Conservation (phyloP, 2,329 filamentous ascomycete genomes). For the Ophiostoma quercus region DNA sequence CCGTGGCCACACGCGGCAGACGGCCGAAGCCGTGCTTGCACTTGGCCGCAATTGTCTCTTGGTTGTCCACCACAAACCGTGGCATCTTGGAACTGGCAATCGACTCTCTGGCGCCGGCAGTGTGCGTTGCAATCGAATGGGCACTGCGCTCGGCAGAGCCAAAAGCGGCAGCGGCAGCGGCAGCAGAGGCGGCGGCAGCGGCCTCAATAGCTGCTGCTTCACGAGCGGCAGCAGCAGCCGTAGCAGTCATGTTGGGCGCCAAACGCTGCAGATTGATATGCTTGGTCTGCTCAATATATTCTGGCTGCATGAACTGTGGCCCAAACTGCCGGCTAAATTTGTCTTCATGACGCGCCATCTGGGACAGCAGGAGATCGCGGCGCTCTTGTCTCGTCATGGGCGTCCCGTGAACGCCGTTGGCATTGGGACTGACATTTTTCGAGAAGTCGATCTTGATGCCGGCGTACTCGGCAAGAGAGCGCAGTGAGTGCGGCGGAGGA, state of each 20-base stretch:
- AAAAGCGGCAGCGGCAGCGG: not conserved
- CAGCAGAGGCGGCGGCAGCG: not conserved
- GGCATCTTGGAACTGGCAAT: not conserved
- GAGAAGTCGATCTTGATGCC: not conserved
- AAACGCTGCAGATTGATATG: not conserved
- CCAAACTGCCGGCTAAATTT: not conserved
- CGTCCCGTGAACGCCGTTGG: not conserved
- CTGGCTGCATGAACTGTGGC: not conserved
- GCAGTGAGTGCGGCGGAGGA: not conserved
- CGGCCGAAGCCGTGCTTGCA: slow-evolving; percentile 2
- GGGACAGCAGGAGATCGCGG: not conserved
- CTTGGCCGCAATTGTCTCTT: slow-evolving; percentile 10
- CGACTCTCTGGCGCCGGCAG: not conserved
- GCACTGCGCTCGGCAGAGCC: not conserved
- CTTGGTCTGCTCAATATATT: not conserved
- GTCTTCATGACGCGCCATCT: not conserved
- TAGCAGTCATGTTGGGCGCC: not conserved
- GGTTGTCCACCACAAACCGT: slow-evolving; percentile 5
- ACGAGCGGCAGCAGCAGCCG: not conserved
- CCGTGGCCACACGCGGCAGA: not conserved
- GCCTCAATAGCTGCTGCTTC: not conserved
- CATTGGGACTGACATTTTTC: not conserved
- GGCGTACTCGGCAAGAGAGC: not conserved
- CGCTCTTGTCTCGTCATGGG: slow-evolving; percentile 1
- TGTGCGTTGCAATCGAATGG: not conserved